Base-by-base conservation (phyloP, 345 rosid genomes). In the Clausena lansium region DNA sequence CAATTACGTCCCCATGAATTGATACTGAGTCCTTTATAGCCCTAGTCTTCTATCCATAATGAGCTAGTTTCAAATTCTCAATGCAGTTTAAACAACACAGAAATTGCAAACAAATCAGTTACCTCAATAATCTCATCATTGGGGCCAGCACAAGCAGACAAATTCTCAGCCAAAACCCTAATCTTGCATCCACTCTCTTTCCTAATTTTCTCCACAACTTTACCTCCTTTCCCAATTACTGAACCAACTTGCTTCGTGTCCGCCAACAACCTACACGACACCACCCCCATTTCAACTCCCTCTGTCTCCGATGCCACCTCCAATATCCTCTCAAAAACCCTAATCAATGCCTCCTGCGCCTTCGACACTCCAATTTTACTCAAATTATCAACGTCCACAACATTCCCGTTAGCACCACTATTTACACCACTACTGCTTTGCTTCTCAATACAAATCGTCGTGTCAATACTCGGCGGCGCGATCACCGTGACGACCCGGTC, bases 41-140 rank as follows among this genome's bases (percentile, higher is more conserved):
- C 66, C 4, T 14, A 13, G 15, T 17, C 17, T 62, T 28, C 67
- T 62, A 62, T 14, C 19, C 9, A 62, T 32, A 62, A 62, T 63
- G 35, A 30, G 22, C 24, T 63, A 63, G 67, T 63, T 63, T 30
- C 67, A 63, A 17, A 63, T 22, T 63, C 33, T 30, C 67, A 63
- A 17, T 28, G 19, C 66, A 61, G 35, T 61, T 63, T 32, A 32
- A 3, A 63, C 39, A 63, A 63, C 2, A 63, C 38, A 7, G 67
- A 63, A 63, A 15, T 30, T 63, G 67, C 9, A 3, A 65, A 65
- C 2, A 36, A 13, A 36, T 36, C 6, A 35, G 38, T 78, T 85
- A 92, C 98, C 98, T 95, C 98, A 27, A 95, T 86, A 83, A 95
- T 83, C 78, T 88, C 97, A 50, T 95, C 98, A n/a, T 79, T 81